Conservation (phyloP, 2,329 filamentous ascomycete species). For the Stemphylium lycopersici region DNA sequence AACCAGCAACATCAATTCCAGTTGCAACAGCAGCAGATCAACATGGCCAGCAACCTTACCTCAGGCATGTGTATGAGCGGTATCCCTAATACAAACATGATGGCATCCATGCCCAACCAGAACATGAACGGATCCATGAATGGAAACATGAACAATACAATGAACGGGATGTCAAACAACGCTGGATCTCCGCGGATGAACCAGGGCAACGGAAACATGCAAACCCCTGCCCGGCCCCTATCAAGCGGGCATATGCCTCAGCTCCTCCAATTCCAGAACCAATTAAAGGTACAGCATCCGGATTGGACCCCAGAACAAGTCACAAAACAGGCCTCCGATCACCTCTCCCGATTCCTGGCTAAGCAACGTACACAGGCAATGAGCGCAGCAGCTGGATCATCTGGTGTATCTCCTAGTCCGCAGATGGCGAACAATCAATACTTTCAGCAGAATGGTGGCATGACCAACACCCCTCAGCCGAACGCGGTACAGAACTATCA, state of each 20-base stretch:
- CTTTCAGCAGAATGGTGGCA: conserved; percentile 37
- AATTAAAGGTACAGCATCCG: conserved; percentile 43
- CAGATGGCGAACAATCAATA: conserved; percentile 46
- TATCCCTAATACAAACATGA: conserved; percentile 47
- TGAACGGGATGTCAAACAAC: conserved; percentile 45
- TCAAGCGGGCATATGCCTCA: conserved; percentile 45
- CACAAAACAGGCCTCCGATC: conserved; percentile 43
- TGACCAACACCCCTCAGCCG: conserved; percentile 39
- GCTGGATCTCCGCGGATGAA: conserved; percentile 44
- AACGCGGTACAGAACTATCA: conserved; percentile 47
- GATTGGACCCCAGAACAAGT: conserved; percentile 45
- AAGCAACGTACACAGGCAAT: conserved; percentile 46
- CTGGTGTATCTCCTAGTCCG: conserved; percentile 39
- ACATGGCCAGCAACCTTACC: conserved; percentile 43
- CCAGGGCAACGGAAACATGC: conserved; percentile 40
- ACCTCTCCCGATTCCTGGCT: conserved; percentile 40
- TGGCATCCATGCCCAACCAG: conserved; percentile 39
- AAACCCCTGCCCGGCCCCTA: conserved; percentile 35
- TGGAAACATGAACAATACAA: conserved; percentile 35
- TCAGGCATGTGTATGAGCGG: conserved; percentile 41
- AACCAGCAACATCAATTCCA: conserved; percentile 46
- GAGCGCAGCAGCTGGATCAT: conserved; percentile 45
- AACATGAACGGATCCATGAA: conserved; percentile 46
- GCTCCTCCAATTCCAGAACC: conserved; percentile 41
- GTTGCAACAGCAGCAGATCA: conserved; percentile 48